Conservation (phyloP, 768 basidiomycete species). For the Pholiota conissans region DNA sequence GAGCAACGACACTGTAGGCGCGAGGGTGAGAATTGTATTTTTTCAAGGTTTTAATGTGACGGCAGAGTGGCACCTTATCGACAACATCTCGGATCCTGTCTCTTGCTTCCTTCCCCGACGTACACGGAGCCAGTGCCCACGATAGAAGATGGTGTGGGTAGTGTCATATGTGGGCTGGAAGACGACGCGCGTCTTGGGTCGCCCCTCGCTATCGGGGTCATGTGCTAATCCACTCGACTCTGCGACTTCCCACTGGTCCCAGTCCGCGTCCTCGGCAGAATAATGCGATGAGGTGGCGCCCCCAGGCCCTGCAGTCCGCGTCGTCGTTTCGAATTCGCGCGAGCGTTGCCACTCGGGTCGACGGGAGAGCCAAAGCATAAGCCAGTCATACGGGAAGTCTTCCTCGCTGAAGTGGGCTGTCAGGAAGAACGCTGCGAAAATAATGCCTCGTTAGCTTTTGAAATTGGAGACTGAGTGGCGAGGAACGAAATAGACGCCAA, state of each 20-base stretch:
- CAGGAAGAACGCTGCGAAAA: conserved; percentile 71
- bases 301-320: conserved; percentile 65
- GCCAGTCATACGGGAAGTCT: conserved; percentile 89
- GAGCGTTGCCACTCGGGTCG: conserved; percentile 87
- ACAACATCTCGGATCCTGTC: conserved; percentile 65
- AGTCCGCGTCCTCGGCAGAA: conserved; percentile 47
- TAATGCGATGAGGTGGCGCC: conserved; percentile 33
- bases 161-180: conserved; percentile 89
- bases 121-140: conserved; percentile 82
- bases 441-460: conserved; percentile 13
- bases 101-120: conserved; percentile 69
- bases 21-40: not conserved
- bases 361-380: conserved; percentile 87
- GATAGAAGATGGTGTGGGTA: conserved; percentile 87
- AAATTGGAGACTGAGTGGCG: conserved; percentile 1
- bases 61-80: conserved; percentile 55
- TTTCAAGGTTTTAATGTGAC: not conserved
- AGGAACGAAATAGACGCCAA: not conserved
- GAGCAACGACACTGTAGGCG: conserved; percentile 69
- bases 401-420: conserved; percentile 91
- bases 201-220: conserved; percentile 46
- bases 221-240: conserved; percentile 29
- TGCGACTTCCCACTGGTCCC: conserved; percentile 30
- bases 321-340: conserved; percentile 87
- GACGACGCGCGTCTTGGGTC: conserved; percentile 73